phyloP scores from a whole-genome alignment of 169 alveolate species.

The Plasmodium gonderi region DNA sequence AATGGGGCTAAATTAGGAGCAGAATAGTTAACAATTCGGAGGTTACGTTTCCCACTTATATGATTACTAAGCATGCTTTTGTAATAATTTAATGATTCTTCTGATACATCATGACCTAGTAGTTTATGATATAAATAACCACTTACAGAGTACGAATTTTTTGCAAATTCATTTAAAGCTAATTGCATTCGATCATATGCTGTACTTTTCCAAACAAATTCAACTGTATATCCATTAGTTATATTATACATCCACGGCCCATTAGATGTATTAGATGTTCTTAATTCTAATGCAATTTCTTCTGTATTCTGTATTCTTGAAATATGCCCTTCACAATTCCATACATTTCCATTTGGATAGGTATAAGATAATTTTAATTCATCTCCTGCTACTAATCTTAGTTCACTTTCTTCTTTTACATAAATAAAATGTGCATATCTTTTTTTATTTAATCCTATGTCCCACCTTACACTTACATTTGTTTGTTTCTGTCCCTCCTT shows the following conservation, averaged over 20 bases:
- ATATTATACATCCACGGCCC: conserved; percentile 80
- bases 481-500: conserved; percentile 92
- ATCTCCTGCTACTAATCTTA: conserved; percentile 92
- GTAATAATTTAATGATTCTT: conserved; percentile 29
- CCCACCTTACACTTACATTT: conserved; percentile 87
- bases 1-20: conserved; percentile 95
- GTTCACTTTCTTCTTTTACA: conserved; percentile 92
- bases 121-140: conserved; percentile 82
- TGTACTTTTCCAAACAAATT: conserved; percentile 95
- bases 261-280: conserved; percentile 80
- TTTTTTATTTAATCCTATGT: conserved; percentile 84
- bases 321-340: conserved; percentile 89
- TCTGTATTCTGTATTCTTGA: conserved; percentile 83
- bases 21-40: conserved; percentile 86
- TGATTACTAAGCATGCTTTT: neutral
- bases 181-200: conserved; percentile 94
- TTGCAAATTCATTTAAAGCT: conserved; percentile 87
- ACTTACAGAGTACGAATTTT: conserved; percentile 71
- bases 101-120: conserved; percentile 78
- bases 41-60: conserved; percentile 70
- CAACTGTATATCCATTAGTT: conserved; percentile 86
- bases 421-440: conserved; percentile 90
- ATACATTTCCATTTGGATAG: conserved; percentile 76
- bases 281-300: conserved; percentile 88
- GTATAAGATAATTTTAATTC: conserved; percentile 86